Conservation (phyloP, 306 rosid species). For the Prunus mira region DNA sequence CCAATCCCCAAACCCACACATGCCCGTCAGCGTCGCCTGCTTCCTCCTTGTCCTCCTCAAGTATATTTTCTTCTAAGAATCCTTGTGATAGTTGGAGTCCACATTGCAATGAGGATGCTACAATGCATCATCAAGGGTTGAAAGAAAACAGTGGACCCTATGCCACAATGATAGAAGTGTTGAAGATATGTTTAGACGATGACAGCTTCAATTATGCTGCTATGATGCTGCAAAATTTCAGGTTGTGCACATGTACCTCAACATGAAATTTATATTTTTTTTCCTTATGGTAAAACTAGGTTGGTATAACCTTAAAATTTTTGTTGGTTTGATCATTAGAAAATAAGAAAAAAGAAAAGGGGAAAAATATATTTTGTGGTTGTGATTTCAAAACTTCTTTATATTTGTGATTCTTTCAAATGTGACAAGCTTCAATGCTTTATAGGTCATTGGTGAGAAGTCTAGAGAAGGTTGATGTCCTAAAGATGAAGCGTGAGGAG, state of each 20-base stretch:
- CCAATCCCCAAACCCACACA: constrained; percentile 14
- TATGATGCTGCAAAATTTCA: constrained; percentile 34
- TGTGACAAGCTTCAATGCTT: not conserved
- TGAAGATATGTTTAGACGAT: constrained; percentile 28
- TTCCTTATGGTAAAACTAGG: not conserved
- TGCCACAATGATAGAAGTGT: constrained; percentile 31
- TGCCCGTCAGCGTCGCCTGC: constrained; percentile 23
- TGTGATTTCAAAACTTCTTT: not conserved
- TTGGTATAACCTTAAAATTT: not conserved
- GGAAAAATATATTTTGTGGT: not conserved
- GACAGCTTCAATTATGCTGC: constrained; percentile 29
- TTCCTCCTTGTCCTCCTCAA: constrained; percentile 32
- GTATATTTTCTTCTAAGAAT: constrained; percentile 28
- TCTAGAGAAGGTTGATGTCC: constrained; percentile 36
- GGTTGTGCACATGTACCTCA: constrained; percentile 4
- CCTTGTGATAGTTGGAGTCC: constrained; percentile 38
- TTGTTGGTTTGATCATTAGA: not conserved
- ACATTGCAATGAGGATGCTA: constrained; percentile 18
- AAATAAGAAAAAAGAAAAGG: not conserved
- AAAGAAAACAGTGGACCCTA: constrained; percentile 11
- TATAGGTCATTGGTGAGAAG: constrained; percentile 34
- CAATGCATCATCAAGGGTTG: not conserved
- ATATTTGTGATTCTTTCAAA: not conserved
- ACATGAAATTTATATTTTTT: not conserved
- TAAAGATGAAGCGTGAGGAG: constrained; percentile 42